These are phyloP conservation scores for Anthracocystis panici-leucophaei DNA, from an alignment of 1,284 basidiomycete species.

Conservation along the genomic window DNA sequence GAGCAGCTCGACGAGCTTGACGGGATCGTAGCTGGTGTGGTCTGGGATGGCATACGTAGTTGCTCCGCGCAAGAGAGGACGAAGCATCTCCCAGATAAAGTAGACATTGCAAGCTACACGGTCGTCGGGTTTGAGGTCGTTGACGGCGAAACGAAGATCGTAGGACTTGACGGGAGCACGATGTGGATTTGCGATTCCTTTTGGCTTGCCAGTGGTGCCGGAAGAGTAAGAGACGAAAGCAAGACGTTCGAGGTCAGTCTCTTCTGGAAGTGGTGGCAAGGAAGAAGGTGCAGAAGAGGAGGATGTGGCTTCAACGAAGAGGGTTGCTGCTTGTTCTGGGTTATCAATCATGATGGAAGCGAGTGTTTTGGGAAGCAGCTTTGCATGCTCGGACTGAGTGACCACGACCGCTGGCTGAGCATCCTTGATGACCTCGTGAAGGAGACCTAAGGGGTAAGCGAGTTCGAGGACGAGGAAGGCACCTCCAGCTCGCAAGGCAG, in stretches of 20 bases:
- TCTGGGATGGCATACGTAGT: constrained; percentile 67
- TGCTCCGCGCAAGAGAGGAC: constrained; percentile 66
- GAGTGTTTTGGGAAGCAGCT: constrained; percentile 42
- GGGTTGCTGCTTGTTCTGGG: constrained; percentile 6
- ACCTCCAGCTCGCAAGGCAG: constrained; percentile 66
- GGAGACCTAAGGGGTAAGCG: constrained; percentile 64
- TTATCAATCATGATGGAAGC: constrained; percentile 43
- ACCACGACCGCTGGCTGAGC: constrained; percentile 65
- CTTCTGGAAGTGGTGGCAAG: constrained; percentile 34
- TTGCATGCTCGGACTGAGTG: constrained; percentile 60
- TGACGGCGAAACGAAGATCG: constrained; percentile 63
- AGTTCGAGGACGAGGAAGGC: constrained; percentile 69
- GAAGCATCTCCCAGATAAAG: constrained; percentile 69
- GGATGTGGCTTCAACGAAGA: constrained; percentile 14
- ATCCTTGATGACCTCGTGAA: constrained; percentile 66
- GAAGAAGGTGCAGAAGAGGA: constrained; percentile 6
- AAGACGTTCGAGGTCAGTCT: constrained; percentile 63
- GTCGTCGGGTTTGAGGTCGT: constrained; percentile 59
- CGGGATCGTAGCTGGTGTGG: constrained; percentile 65
- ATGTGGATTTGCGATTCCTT: constrained; percentile 69
- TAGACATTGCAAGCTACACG: constrained; percentile 69
- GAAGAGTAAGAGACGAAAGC: constrained; percentile 69
- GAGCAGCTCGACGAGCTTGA: constrained; percentile 62
- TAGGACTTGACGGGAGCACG: constrained; percentile 66
- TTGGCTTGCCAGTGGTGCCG: constrained; percentile 68